Conservation (phyloP, 2,329 filamentous ascomycete species). For the Aspergillus fijiensis region DNA sequence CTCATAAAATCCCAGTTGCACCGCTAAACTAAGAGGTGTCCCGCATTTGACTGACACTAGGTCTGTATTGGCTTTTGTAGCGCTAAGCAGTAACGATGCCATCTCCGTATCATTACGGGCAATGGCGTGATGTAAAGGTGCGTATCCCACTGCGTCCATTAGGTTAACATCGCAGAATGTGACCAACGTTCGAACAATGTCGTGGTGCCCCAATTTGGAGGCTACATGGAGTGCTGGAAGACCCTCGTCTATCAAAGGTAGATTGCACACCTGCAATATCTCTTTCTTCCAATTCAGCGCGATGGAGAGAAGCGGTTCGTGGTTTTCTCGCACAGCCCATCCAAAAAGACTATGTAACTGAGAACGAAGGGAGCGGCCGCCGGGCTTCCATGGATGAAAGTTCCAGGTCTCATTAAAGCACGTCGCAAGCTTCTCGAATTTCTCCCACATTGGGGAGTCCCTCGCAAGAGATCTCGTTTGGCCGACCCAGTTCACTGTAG, state of each 20-base stretch:
- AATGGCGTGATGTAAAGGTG: conserved; percentile 5
- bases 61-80: neutral
- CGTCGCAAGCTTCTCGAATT: conserved; percentile 17
- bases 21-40: conserved; percentile 12
- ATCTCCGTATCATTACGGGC: neutral
- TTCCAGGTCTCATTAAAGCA: conserved; percentile 25
- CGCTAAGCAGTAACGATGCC: neutral
- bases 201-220: conserved; percentile 13
- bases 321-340: conserved; percentile 23
- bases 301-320: conserved; percentile 19
- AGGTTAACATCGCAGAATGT: neutral
- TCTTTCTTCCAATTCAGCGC: neutral
- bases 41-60: neutral
- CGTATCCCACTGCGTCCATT: neutral
- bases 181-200: neutral
- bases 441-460: conserved; percentile 15
- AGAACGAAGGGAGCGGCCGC: conserved; percentile 17
- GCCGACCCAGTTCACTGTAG: conserved; percentile 14
- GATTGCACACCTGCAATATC: conserved; percentile 13
- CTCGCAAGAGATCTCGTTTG: conserved; percentile 17
- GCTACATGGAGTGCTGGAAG: conserved; percentile 24
- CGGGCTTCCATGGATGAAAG: conserved; percentile 23
- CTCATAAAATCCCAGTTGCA: neutral
- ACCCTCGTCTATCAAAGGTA: conserved; percentile 19
- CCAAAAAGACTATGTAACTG: conserved; percentile 22